phyloP scores from a whole-genome alignment of 2,329 filamentous ascomycete genomes.

The Metarhizium guizhouense region DNA sequence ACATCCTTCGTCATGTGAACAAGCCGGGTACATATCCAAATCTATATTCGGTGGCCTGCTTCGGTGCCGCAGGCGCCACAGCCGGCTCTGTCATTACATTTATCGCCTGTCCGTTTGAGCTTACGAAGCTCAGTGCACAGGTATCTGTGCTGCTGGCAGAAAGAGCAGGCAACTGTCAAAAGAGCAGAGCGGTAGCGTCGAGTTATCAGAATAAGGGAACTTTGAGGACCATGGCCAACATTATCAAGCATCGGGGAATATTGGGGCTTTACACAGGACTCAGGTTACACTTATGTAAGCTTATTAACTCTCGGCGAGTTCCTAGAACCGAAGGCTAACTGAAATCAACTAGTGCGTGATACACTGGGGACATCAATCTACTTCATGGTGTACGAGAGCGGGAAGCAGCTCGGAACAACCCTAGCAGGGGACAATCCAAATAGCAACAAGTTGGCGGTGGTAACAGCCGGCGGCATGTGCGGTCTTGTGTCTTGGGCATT shows the following conservation, averaged over 20 bases:
- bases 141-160: slow-evolving; percentile 68
- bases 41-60: slow-evolving; percentile 64
- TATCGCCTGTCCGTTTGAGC: slow-evolving; percentile 78
- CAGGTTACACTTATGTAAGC: slow-evolving; percentile 65
- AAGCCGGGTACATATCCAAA: slow-evolving; percentile 62
- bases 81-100: slow-evolving; percentile 73
- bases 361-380: slow-evolving; percentile 78
- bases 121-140: slow-evolving; percentile 83
- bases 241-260: slow-evolving; percentile 65
- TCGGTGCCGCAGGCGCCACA: slow-evolving; percentile 68
- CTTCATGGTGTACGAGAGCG: slow-evolving; percentile 83
- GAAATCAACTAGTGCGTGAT: slow-evolving; percentile 53
- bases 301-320: neutral
- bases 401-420: slow-evolving; percentile 72
- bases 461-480: slow-evolving; percentile 70
- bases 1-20: slow-evolving; percentile 66
- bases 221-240: slow-evolving; percentile 65
- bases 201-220: slow-evolving; percentile 75
- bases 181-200: slow-evolving; percentile 50
- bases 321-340: neutral
- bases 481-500: slow-evolving; percentile 77
- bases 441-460: slow-evolving; percentile 71
- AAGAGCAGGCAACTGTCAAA: slow-evolving; percentile 24
- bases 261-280: slow-evolving; percentile 74
- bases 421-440: slow-evolving; percentile 61